These are phyloP conservation scores for Candida labiduridarum DNA, from an alignment of 1,139 yeast species.

Conservation along the genomic window DNA sequence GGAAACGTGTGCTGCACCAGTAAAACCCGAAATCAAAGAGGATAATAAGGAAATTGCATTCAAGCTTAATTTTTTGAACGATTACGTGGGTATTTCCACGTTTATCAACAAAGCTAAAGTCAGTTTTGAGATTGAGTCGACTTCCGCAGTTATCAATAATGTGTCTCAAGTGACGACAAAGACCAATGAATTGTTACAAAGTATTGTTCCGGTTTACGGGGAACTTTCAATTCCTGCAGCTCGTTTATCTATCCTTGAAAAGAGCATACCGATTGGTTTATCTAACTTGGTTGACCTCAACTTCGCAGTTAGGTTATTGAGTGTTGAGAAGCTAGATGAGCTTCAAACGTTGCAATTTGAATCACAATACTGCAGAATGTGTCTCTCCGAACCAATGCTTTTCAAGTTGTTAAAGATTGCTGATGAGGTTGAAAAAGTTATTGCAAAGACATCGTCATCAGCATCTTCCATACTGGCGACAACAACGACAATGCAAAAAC, in stretches of 20 bases:
- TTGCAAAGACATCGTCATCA: slow-evolving; percentile 3
- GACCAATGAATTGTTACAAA: background rate
- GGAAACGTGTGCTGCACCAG: background rate
- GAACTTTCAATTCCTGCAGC: slow-evolving; percentile 43
- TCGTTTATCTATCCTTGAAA: slow-evolving; percentile 39
- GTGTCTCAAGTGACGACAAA: slow-evolving; percentile 17
- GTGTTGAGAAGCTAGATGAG: slow-evolving; percentile 21
- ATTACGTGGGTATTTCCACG: slow-evolving; percentile 41
- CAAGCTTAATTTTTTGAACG: slow-evolving; percentile 31
- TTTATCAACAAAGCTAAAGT: slow-evolving; percentile 33
- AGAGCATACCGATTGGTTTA: slow-evolving; percentile 39
- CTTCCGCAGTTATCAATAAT: slow-evolving; percentile 24
- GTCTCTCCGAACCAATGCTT: slow-evolving; percentile 55
- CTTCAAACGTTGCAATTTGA: slow-evolving; percentile 55
- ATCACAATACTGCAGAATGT: slow-evolving; percentile 58
- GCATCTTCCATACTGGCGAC: background rate
- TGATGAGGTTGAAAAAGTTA: slow-evolving; percentile 18
- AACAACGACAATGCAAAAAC: background rate
- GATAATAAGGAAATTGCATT: slow-evolving; percentile 20
- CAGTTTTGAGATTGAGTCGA: slow-evolving; percentile 36
- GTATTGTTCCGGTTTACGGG: slow-evolving; percentile 36
- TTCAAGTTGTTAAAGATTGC: slow-evolving; percentile 34
- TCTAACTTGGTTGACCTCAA: slow-evolving; percentile 51
- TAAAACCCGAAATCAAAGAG: background rate
- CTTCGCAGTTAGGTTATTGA: slow-evolving; percentile 37